Base-by-base conservation (phyloP, 805 yeast genomes). In the Kazachstania bromeliacearum region DNA sequence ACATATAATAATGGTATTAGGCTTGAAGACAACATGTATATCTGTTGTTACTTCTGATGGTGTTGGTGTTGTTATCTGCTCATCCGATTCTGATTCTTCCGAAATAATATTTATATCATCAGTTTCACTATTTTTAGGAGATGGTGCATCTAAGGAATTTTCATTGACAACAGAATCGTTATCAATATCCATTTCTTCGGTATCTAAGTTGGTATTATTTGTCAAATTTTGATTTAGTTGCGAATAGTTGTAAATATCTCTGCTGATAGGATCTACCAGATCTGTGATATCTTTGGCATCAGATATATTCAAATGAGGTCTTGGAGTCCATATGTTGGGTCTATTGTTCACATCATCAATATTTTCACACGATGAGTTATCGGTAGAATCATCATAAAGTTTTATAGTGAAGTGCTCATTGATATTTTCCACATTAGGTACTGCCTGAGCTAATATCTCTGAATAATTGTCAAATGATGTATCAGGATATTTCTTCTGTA, bases 1-100 rank as follows among this genome's bases (percentile, higher is more conserved):
- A 53, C 88, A 78, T 4, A 82, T 70, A 8, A 76, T 45, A 1
- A 73, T 70, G 31, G 54, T 64, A 22, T 57, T 21, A 12, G 18
- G 21, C 15, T 25, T 31, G 7, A 31, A n/a, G 8, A 33, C 4
- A 12, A 17, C 14, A 10, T 14, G n/a, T 8, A 13, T 13, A 12
- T 10, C 3, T 26, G 14, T 8, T 2, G 29, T 8, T 23, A 23
- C 4, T 2, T 23, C 4, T 23, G 26, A 10, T 10, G n/a, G n/a
- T n/a, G n/a, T n/a, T n/a, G n/a, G n/a, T n/a, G n/a, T n/a, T n/a
- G n/a, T n/a, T n/a, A n/a, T n/a, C n/a, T n/a, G n/a, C n/a, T n/a
- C n/a, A n/a, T n/a, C n/a, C n/a, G 24, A n/a, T 7, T 4, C 23
- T 18, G 22, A 4, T 13, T 29, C 14, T 26, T 26, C 9, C 14